phyloP scores from a whole-genome alignment of 768 basidiomycete genomes.

The Holtermanniella nyarrowii region DNA sequence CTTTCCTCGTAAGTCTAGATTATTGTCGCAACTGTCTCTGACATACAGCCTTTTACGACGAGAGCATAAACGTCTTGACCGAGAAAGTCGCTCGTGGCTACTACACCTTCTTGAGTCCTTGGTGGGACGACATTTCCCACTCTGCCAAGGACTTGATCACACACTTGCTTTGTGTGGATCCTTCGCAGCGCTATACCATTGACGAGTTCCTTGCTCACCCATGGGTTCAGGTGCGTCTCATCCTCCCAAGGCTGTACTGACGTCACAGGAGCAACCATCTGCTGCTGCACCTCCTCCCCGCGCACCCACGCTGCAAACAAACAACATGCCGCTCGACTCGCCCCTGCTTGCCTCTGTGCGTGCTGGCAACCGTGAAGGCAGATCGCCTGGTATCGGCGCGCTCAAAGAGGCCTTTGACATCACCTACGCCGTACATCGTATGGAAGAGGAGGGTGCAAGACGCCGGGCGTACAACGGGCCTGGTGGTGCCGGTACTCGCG shows the following conservation, averaged over 20 bases:
- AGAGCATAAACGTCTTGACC: slow-evolving; percentile 93
- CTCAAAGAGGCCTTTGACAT: slow-evolving; percentile 98
- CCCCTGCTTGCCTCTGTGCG: slow-evolving; percentile 74
- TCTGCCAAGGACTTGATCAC: slow-evolving; percentile 89
- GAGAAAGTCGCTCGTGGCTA: slow-evolving; percentile 96
- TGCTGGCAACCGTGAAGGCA: slow-evolving; percentile 60
- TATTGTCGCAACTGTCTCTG: background rate
- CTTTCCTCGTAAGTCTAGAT: slow-evolving; percentile 47
- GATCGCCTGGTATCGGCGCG: slow-evolving; percentile 82
- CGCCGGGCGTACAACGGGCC: slow-evolving; percentile 69
- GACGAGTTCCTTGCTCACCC: slow-evolving; percentile 95
- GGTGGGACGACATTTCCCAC: slow-evolving; percentile 93
- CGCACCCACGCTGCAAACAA: slow-evolving; percentile 22
- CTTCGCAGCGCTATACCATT: slow-evolving; percentile 89
- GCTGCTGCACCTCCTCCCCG: background rate
- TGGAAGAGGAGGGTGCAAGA: slow-evolving; percentile 95
- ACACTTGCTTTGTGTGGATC: slow-evolving; percentile 90
- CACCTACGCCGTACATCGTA: slow-evolving; percentile 95
- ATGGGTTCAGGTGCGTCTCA: slow-evolving; percentile 61
- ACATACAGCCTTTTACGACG: slow-evolving; percentile 83
- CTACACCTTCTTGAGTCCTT: slow-evolving; percentile 96
- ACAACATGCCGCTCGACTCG: slow-evolving; percentile 62
- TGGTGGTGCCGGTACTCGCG: slow-evolving; percentile 64
- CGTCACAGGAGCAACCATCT: background rate
- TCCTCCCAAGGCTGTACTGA: background rate